Evolutionary conservation across 1,139 yeast species (phyloP).

Genomic region (Kodamaea derodonti): DNA sequence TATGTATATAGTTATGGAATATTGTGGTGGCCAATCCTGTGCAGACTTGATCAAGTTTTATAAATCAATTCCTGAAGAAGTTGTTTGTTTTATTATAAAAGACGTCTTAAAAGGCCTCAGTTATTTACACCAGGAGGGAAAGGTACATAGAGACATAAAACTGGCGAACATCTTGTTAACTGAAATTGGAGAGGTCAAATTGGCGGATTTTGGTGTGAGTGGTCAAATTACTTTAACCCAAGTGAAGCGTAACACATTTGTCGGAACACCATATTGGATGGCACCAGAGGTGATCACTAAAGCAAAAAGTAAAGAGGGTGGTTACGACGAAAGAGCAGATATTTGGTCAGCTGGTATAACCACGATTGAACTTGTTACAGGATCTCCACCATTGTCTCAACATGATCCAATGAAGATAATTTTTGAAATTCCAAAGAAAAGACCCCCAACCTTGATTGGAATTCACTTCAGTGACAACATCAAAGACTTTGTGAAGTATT

Average conservation of each 20-base stretch:
- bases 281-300: conserved; percentile 77
- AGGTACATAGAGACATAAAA: conserved; percentile 83
- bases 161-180: conserved; percentile 78
- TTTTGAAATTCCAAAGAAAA: conserved; percentile 63
- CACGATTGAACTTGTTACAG: conserved; percentile 67
- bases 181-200: conserved; percentile 56
- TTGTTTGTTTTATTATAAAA: conserved; percentile 54
- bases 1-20: conserved; percentile 90
- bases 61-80: conserved; percentile 52
- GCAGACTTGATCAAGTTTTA: conserved; percentile 49
- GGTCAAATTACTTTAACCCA: conserved; percentile 68
- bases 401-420: conserved; percentile 74
- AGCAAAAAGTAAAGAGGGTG: conserved; percentile 50
- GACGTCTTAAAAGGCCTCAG: conserved; percentile 61
- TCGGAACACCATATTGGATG: conserved; percentile 94
- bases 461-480: conserved; percentile 43
- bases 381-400: conserved; percentile 67
- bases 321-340: conserved; percentile 78
- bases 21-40: conserved; percentile 90
- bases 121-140: conserved; percentile 68
- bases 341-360: conserved; percentile 90
- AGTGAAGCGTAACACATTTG: conserved; percentile 65
- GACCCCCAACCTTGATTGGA: conserved; percentile 57
- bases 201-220: conserved; percentile 87
- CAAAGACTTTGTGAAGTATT: conserved; percentile 56